Percentiles rank a stretch among this genome's conserved stretches.
Evolutionary conservation across 306 rosid species (phyloP).

Genomic region (Alnus rubra): DNA sequence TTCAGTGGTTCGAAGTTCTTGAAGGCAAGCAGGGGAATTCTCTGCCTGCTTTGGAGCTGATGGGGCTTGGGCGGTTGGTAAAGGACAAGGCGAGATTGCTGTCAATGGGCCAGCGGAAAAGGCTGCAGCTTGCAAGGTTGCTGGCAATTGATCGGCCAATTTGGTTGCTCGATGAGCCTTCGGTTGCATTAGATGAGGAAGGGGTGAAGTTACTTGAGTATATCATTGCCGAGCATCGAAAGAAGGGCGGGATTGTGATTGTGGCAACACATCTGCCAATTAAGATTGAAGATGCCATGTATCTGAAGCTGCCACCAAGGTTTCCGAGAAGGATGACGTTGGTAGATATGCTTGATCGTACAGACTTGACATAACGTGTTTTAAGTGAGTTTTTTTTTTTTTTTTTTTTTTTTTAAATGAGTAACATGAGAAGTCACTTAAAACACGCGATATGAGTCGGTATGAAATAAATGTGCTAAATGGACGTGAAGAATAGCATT

Average conservation of each 20-base stretch:
- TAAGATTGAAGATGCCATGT: conserved; percentile 71
- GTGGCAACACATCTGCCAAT: conserved; percentile 73
- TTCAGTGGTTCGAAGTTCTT: conserved; percentile 77
- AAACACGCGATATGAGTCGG: too few relatives aligned
- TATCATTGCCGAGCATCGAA: conserved; percentile 76
- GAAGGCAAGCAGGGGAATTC: conserved; percentile 78
- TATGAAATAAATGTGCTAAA: too few relatives aligned
- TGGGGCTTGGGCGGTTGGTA: conserved; percentile 83
- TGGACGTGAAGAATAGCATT: neutral
- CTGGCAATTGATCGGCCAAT: conserved; percentile 86
- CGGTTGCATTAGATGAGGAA: conserved; percentile 83
- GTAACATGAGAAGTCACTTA: too few relatives aligned
- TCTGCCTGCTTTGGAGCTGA: conserved; percentile 68
- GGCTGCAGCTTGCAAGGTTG: conserved; percentile 85
- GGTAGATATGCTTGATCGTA: conserved; percentile 77
- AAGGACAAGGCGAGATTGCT: conserved; percentile 75
- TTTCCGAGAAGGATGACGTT: conserved; percentile 79
- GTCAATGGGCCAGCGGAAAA: conserved; percentile 86
- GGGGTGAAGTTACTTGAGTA: conserved; percentile 81
- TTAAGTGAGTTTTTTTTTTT: too few relatives aligned
- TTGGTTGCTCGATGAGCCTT: conserved; percentile 93
- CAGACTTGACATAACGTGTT: conserved; percentile 25
- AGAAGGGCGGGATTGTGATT: conserved; percentile 78
- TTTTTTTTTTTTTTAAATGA: too few relatives aligned
- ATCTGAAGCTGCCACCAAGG: conserved; percentile 79